phyloP scores from a whole-genome alignment of 345 rosid species.

The Corymbia maculata region DNA sequence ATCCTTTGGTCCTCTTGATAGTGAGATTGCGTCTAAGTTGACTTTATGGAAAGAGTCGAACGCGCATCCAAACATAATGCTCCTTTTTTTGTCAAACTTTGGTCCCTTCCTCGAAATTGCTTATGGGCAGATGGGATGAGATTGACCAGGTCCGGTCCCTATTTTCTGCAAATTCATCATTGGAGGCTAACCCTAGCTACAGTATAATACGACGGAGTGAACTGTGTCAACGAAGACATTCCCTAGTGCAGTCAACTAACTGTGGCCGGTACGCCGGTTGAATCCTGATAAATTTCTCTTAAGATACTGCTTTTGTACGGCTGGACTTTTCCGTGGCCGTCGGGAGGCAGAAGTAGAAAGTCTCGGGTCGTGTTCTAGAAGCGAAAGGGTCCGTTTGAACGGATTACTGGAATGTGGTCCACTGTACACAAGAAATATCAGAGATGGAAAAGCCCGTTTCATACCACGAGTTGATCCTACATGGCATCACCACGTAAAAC shows the following conservation, averaged over 20 bases:
- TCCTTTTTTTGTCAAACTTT: neutral
- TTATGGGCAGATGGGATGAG: neutral
- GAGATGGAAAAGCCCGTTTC: neutral
- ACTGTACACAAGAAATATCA: neutral
- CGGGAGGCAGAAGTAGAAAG: neutral
- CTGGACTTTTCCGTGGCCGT: neutral
- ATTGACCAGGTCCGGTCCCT: neutral
- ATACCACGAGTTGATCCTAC: neutral
- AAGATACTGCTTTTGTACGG: neutral
- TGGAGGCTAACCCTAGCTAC: neutral
- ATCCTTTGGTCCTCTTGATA: neutral
- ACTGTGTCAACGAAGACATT: neutral
- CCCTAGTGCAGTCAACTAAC: neutral
- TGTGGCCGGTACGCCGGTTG: neutral
- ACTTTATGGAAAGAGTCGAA: neutral
- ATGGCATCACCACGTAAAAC: neutral
- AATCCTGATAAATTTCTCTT: neutral
- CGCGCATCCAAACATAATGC: neutral
- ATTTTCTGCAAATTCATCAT: neutral
- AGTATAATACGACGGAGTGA: neutral
- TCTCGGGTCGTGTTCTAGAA: neutral
- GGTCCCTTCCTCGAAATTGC: neutral
- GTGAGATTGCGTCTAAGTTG: neutral
- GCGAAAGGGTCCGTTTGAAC: neutral
- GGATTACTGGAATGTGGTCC: neutral